These are phyloP conservation scores for Trichothecium roseum DNA, from an alignment of 2,329 filamentous ascomycete genomes.

Conservation along the genomic window DNA sequence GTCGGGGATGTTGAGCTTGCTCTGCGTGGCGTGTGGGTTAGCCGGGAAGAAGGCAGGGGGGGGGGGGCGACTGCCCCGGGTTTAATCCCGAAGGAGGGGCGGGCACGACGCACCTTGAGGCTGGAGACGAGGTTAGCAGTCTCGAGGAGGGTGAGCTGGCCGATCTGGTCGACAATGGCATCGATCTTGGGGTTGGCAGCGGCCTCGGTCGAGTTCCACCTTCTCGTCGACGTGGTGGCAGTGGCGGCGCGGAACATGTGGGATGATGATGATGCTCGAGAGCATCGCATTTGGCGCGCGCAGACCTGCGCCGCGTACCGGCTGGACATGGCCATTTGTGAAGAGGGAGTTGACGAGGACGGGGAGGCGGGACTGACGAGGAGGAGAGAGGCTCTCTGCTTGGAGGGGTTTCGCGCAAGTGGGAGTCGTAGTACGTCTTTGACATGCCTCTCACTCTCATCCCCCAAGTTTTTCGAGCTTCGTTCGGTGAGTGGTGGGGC, in stretches of 20 bases:
- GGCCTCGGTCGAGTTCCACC: conserved; percentile 83
- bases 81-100: not conserved
- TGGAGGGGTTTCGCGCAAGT: too few species aligned
- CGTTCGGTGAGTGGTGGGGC: conserved; percentile 10
- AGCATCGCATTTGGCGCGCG: conserved; percentile 48
- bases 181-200: conserved; percentile 78
- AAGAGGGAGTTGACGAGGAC: conserved; percentile 1
- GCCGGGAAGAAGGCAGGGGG: conserved; percentile 1
- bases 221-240: conserved; percentile 43
- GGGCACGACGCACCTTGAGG: conserved; percentile 62
- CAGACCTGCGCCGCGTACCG: conserved; percentile 55
- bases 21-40: too few species aligned
- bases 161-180: conserved; percentile 96
- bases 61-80: not conserved
- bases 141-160: conserved; percentile 93
- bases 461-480: conserved; percentile 33
- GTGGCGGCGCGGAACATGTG: conserved; percentile 33
- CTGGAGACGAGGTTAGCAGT: conserved; percentile 91
- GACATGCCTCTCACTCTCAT: conserved; percentile 11
- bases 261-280: conserved; percentile 38
- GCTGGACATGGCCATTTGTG: conserved; percentile 52
- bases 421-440: too few species aligned
- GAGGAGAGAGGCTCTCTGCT: too few species aligned
- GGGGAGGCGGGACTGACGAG: not conserved
- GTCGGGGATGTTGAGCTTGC: conserved; percentile 93